phyloP scores from a whole-genome alignment of 2,329 filamentous ascomycete genomes.

The Periconia sp. region DNA sequence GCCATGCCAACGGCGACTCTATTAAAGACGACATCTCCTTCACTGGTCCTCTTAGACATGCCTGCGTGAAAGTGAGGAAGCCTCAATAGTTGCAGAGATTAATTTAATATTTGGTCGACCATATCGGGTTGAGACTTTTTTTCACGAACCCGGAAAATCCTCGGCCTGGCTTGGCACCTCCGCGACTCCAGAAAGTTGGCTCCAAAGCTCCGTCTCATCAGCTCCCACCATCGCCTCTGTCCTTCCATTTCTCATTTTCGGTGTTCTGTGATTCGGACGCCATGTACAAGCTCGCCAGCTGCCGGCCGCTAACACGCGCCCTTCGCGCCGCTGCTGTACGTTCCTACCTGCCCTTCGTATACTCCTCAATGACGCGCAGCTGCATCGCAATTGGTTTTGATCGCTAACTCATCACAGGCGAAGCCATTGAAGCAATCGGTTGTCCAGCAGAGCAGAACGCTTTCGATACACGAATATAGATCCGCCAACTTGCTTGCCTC shows the following conservation, averaged over 20 bases:
- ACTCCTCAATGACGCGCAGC: constrained; percentile 33
- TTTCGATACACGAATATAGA: constrained; percentile 98
- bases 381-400: constrained; percentile 29
- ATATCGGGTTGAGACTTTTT: constrained; percentile 36
- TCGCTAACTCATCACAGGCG: constrained; percentile 56
- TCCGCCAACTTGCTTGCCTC: constrained; percentile 86
- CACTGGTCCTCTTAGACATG: constrained; percentile 44
- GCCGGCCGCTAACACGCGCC: constrained; percentile 77
- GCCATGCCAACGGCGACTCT: constrained; percentile 60
- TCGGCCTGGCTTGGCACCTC: constrained; percentile 39
- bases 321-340: constrained; percentile 78
- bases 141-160: constrained; percentile 31
- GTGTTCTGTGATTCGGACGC: constrained; percentile 47
- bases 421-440: constrained; percentile 61
- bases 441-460: constrained; percentile 81
- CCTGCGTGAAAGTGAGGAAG: constrained; percentile 15
- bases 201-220: constrained; percentile 29
- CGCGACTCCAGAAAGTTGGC: constrained; percentile 29
- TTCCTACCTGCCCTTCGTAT: constrained; percentile 23
- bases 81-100: constrained; percentile 19
- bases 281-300: constrained; percentile 89
- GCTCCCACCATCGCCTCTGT: constrained; percentile 28
- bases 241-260: constrained; percentile 21
- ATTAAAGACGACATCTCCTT: constrained; percentile 63
- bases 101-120: constrained; percentile 8